Base-by-base conservation (phyloP, 1,284 basidiomycete species). In the Malassezia sp. region DNA sequence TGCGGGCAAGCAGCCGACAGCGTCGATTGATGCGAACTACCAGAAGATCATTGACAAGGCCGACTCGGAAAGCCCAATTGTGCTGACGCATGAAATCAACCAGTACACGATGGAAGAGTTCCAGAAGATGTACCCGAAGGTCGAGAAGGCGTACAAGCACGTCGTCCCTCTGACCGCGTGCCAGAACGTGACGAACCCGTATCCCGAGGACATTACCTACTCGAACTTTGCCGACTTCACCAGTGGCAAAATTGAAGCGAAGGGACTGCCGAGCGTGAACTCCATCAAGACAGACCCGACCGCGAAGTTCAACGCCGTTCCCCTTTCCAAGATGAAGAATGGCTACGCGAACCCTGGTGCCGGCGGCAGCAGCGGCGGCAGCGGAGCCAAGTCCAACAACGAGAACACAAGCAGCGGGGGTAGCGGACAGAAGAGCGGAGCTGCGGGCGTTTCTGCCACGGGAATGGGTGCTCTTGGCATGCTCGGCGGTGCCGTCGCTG, bases 1-100 rank as follows among this genome's bases (percentile, higher is more conserved):
- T 10, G 59, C 56, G 28, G 61, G 66, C 9, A 60, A 55, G 23
- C 49, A 71, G 36, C 72, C 72, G 4, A 65, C 64, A 21, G 56
- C 73, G 24, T 72, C 72, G 7, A 70, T 76, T 36, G 63, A 72
- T 22, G 51, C 48, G 22, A 75, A 75, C 66, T 76, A 76, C 62
- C 59, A 74, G 28, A 53, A 53, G 9, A 64, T 75, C 56, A 62
- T 75, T 48, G 56, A 65, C 45, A 54, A 58, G 34, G 65, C 60
- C 11, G 54, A 59, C 34, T 62, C 70, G 33, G 74, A 73, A 18
- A 63, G 60, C 10, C 73, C 68, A 45, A 60, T 67, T 18, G 64
- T 67, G 5, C 52, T 67, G 14, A 62, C 62, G 6, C 64, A 65
- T 51, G 64, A 67, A 48, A 56, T 67, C 53, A 60, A 60, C 55